Base-by-base conservation (phyloP, 2,329 filamentous ascomycete species). In the Rugonectria rugulosa region DNA sequence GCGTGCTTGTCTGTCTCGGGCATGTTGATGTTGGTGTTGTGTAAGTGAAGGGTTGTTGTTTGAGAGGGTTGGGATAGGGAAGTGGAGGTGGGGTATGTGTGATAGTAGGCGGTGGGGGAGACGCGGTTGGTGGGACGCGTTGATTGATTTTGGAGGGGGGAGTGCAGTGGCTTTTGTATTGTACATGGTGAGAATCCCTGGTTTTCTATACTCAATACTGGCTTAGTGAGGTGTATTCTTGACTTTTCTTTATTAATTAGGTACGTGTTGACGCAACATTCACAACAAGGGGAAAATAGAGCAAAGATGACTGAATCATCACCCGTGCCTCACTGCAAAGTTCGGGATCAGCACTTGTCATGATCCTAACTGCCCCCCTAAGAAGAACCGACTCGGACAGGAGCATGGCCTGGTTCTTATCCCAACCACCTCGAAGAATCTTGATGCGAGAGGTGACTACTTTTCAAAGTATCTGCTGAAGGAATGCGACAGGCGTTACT, bases 1-100 rank as follows among this genome's bases (percentile, higher is more conserved):
- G 85, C 84, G 72, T 90, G 88, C 74, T 91, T 92, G 57, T 86
- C 84, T 51, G 70, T 76, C 49, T 81, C 77, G 61, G 87, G 84
- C 71, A 75, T 72, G 72, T 72, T 40, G 36, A 3, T 23, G 9
- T 23, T 42, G 29, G 40, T 38, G 31, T 42, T 41, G 43, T 53
- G 53, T 31, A 29, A 11, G 48, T 47, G 41, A n/a, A 43, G 12
- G 32, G 24, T 43, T 20, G 44, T 36, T 40, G 44, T 42, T 20
- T 19, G 45, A 12, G 14, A 36, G 29, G 27, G 12, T 34, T 34
- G 31, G 31, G 36, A 12, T 45, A 15, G 56, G 53, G 49, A 46
- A 53, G 59, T 65, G 60, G 51, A 67, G 47, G 54, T 58, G 51
- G 44, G 54, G 47, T 38, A 42, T 38, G 45, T 47, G 19, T 20